Evolutionary conservation across 2,329 filamentous ascomycete species (phyloP).

Genomic region (Esteya vermicola): DNA sequence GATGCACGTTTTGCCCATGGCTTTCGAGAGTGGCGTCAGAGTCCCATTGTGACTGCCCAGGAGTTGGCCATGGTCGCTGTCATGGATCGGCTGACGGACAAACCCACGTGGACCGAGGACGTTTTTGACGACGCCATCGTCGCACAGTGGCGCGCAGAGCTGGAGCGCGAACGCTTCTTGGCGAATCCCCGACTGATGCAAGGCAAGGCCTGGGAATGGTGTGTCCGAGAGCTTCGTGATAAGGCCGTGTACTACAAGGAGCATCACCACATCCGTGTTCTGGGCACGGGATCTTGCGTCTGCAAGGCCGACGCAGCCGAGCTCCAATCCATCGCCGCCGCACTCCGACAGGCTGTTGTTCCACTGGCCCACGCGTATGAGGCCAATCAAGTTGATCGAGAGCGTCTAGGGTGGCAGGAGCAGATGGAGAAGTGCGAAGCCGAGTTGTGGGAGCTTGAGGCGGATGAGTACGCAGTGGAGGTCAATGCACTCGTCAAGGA

Average conservation of each 20-base stretch:
- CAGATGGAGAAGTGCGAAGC: too few species aligned
- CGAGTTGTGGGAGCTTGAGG: too few species aligned
- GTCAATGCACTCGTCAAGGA: too few species aligned
- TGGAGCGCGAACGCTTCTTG: too few species aligned
- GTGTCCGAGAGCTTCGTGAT: constrained; percentile 30
- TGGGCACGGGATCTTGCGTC: constrained; percentile 25
- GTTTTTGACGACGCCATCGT: constrained; percentile 17
- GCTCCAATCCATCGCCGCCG: too few species aligned
- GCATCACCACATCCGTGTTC: constrained; percentile 25
- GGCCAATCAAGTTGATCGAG: too few species aligned
- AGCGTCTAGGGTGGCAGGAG: too few species aligned
- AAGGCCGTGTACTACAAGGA: constrained; percentile 30
- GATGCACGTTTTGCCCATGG: not conserved
- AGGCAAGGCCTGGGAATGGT: constrained; percentile 9
- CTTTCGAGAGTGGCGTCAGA: not conserved
- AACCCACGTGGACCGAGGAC: constrained; percentile 19
- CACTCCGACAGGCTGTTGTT: too few species aligned
- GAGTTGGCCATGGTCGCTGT: constrained; percentile 20
- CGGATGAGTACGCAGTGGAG: too few species aligned
- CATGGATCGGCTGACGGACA: constrained; percentile 21
- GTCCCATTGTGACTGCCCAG: constrained; percentile 8
- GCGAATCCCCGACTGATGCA: not conserved
- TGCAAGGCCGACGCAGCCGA: constrained; percentile 41
- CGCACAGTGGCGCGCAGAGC: constrained; percentile 18
- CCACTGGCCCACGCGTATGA: too few species aligned